Evolutionary conservation across 768 basidiomycete genomes (phyloP).

Genomic region (Sutorius australiensis): DNA sequence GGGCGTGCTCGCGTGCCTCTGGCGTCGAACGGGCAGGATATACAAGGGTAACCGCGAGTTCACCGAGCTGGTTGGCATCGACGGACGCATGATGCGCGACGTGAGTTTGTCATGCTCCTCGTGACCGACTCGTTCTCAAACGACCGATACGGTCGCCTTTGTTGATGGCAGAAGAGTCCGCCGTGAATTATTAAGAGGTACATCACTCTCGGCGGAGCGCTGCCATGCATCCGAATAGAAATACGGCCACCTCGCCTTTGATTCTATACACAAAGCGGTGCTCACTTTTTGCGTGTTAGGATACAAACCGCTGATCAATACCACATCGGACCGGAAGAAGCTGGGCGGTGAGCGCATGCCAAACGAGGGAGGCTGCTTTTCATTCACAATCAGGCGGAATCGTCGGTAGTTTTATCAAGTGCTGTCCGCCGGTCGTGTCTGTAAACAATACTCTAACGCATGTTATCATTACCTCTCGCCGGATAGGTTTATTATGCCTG

Average conservation of each 20-base stretch:
- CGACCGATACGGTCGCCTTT: constrained; percentile 67
- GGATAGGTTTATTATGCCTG: constrained; percentile 2
- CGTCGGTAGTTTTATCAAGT: constrained; percentile 84
- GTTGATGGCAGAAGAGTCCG: constrained; percentile 97
- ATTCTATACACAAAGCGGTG: constrained; percentile 88
- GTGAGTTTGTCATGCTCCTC: constrained; percentile 38
- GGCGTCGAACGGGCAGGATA: constrained; percentile 96
- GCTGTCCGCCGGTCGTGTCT: constrained; percentile 28
- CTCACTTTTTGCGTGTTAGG: constrained; percentile 87
- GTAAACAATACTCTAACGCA: not conserved
- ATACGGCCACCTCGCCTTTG: constrained; percentile 92
- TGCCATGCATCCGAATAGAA: constrained; percentile 48
- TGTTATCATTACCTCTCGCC: constrained; percentile 5
- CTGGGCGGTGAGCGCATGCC: constrained; percentile 26
- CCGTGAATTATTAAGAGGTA: constrained; percentile 98
- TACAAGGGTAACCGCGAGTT: constrained; percentile 98
- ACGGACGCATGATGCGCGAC: constrained; percentile 85
- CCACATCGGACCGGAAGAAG: constrained; percentile 30
- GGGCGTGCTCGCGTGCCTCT: constrained; percentile 95
- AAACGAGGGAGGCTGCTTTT: constrained; percentile 78
- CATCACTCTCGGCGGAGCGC: constrained; percentile 10
- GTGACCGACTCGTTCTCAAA: not conserved
- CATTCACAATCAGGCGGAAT: constrained; percentile 87
- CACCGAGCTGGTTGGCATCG: constrained; percentile 83
- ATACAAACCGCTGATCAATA: constrained; percentile 63